Conservation (phyloP, 345 rosid species). For the Gossypium sturtianum region DNA sequence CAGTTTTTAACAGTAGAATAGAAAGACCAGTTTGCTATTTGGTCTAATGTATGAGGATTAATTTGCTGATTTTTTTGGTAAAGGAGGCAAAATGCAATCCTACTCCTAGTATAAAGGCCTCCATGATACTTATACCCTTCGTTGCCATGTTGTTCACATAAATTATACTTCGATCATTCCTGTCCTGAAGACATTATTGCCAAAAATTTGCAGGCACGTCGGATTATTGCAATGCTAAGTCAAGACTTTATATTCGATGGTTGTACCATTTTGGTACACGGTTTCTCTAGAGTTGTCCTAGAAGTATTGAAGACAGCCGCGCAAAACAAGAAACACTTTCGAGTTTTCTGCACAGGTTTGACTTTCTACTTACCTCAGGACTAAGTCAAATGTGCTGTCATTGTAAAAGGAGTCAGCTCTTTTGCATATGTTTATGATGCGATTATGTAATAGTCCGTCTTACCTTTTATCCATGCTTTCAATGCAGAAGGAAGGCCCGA, state of each 20-base stretch:
- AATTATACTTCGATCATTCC: not conserved
- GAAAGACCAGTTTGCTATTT: too few relatives aligned
- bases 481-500: conserved; percentile 94
- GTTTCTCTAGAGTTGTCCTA: conserved; percentile 85
- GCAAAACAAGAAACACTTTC: conserved; percentile 59
- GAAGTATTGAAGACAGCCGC: conserved; percentile 81
- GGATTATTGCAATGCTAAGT: conserved; percentile 80
- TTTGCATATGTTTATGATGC: not conserved
- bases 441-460: not conserved
- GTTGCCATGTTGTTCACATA: not conserved
- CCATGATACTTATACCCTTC: not conserved
- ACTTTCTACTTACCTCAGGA: not conserved
- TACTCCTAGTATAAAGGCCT: too few relatives aligned
- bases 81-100: too few relatives aligned
- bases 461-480: not conserved
- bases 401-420: not conserved
- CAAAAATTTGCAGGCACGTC: conserved; percentile 58
- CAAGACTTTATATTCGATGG: conserved; percentile 96
- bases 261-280: conserved; percentile 92
- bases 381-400: not conserved
- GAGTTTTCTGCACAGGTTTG: conserved; percentile 53
- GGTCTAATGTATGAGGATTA: too few relatives aligned
- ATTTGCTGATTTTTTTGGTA: too few relatives aligned
- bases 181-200: conserved; percentile 3
- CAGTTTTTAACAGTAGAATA: too few relatives aligned